These are phyloP conservation scores for Geosmithia putterillii DNA, from an alignment of 2,329 filamentous ascomycete species.

Conservation along the genomic window DNA sequence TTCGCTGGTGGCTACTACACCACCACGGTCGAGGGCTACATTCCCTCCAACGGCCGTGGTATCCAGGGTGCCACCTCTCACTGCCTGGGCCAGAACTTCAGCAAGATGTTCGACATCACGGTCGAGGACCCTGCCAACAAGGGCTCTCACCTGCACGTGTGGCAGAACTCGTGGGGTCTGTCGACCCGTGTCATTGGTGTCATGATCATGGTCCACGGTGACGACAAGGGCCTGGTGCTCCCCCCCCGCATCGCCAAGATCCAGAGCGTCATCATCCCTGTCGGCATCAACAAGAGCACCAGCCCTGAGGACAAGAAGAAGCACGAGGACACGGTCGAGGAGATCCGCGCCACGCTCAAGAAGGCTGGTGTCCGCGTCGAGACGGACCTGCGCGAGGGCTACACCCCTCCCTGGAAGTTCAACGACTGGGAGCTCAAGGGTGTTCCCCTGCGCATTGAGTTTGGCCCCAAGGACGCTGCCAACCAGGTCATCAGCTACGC, in stretches of 20 bases:
- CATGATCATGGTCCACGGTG: constrained; percentile 97
- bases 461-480: constrained; percentile 86
- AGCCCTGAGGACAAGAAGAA: constrained; percentile 65
- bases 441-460: constrained; percentile 86
- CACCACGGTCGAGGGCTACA: constrained; percentile 93
- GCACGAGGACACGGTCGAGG: constrained; percentile 64
- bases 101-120: constrained; percentile 97
- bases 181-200: constrained; percentile 96
- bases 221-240: constrained; percentile 88
- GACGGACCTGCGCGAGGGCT: constrained; percentile 76
- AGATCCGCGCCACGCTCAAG: constrained; percentile 56
- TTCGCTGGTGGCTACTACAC: constrained; percentile 96
- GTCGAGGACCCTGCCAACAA: constrained; percentile 84
- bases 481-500: constrained; percentile 75
- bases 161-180: constrained; percentile 99
- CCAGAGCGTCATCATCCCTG: constrained; percentile 80
- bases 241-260: constrained; percentile 81
- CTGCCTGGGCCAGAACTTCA: constrained; percentile 93
- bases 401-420: constrained; percentile 96
- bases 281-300: constrained; percentile 84
- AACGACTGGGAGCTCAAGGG: constrained; percentile 98
- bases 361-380: constrained; percentile 67
- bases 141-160: constrained; percentile 72
- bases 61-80: constrained; percentile 96
- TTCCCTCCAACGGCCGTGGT: constrained; percentile 86